Evolutionary conservation across 805 yeast genomes (phyloP), one percentile per base, ranked within the genome.

Genomic region (Ogataea angusta): DNA sequence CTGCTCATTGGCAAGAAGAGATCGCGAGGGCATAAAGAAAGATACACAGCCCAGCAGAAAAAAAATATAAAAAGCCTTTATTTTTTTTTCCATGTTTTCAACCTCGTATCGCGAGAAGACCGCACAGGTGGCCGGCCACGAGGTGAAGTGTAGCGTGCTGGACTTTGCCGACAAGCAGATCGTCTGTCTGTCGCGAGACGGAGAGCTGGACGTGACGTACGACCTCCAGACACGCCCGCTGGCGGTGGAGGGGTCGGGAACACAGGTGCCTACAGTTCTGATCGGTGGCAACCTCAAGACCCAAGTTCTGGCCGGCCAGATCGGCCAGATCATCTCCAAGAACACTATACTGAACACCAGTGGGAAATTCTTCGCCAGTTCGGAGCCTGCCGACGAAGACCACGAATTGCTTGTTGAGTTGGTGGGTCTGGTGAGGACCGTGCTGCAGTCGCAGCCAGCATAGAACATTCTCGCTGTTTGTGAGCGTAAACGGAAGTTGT

Each of bases 231-330:
- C 57, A 2, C 48, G 36, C 3, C 54, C 56, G 2, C 21, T 38
- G 5, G 26, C 32, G 18, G 17, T 29, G 22, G n/a, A 29, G 7
- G 22, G 38, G 23, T 13, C 38, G 6, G 18, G 17, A 12, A 8
- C 26, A 8, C 10, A 40, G 8, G 42, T 50, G 3, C 62, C 65
- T 6, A 43, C 42, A 0, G 53, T 70, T n/a, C 54, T 76, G 6
- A 63, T 75, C 15, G 81, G 73, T 10, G 66, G 65, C 31, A 73
- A 67, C 47, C 53, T 68, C 38, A 73, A 73, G 33, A 73, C 72
- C 1, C 64, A 73, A 40, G 63, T 76, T 10, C 57, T 69, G 63
- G 66, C 76, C 3, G 60, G 73, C 7, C 76, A 76, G 51, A 62
- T 76, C 4, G 79, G 77, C 2, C 60, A 60, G 36, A 27, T 45